phyloP scores from a whole-genome alignment of 768 basidiomycete genomes.

The Gymnopilus dilepis region DNA sequence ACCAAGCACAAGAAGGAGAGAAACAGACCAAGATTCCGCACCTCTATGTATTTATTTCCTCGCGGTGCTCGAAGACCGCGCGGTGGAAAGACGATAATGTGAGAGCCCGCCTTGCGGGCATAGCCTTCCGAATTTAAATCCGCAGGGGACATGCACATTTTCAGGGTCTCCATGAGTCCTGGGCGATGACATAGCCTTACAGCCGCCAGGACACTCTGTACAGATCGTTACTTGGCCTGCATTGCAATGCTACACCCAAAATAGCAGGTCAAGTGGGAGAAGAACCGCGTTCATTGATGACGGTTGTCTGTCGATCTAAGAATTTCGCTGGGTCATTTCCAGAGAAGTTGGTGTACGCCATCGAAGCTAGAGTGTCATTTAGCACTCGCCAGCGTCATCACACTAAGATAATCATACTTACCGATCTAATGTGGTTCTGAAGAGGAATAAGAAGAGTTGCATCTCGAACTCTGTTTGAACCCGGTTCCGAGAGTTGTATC shows the following conservation, averaged over 20 bases:
- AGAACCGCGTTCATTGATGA: not conserved
- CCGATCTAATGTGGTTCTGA: not conserved
- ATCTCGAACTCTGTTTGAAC: not conserved
- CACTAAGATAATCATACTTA: not conserved
- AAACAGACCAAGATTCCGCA: not conserved
- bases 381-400: not conserved
- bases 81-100: not conserved
- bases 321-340: too few species aligned
- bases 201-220: not conserved
- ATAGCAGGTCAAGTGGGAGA: not conserved
- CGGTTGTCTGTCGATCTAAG: not conserved
- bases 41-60: not conserved
- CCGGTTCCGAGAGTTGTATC: not conserved
- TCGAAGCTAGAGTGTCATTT: not conserved
- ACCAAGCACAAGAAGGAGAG: not conserved
- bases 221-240: not conserved
- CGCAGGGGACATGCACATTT: not conserved
- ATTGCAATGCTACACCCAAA: not conserved
- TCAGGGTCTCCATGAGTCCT: not conserved
- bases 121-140: constrained; percentile 1
- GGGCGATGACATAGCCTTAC: not conserved
- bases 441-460: too few species aligned
- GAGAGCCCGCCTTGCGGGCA: not conserved
- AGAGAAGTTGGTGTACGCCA: too few species aligned
- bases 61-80: not conserved